Evolutionary conservation across 139 green algal species (phyloP).

Genomic region (Volvox africanus): DNA sequence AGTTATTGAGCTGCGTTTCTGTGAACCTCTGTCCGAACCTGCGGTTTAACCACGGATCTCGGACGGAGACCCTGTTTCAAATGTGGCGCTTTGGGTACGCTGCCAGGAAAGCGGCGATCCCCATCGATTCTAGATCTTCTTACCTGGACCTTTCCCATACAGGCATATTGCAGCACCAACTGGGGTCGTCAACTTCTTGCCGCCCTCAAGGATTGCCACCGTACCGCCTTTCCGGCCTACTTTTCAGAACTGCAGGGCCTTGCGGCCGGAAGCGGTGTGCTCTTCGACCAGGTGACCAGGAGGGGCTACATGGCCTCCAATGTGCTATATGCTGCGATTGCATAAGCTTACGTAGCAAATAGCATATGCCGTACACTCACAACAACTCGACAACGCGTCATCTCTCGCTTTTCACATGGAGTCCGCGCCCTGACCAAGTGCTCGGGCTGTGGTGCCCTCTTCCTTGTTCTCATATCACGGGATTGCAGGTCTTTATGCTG

Average conservation of each 20-base stretch:
- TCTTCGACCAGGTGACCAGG: conserved; percentile 19
- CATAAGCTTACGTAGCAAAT: background rate
- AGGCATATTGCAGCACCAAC: conserved; percentile 36
- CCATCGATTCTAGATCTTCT: background rate
- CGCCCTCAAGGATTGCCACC: conserved; percentile 8
- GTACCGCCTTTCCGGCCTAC: background rate
- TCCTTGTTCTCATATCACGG: background rate
- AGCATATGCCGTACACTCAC: background rate
- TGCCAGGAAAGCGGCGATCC: too few relatives aligned
- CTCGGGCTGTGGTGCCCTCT: too few relatives aligned
- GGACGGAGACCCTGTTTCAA: background rate
- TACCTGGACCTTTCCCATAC: background rate
- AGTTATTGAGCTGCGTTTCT: background rate
- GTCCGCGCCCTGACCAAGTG: too few relatives aligned
- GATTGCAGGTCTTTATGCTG: conserved; percentile 35
- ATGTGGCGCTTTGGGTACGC: background rate
- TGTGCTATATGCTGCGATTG: background rate
- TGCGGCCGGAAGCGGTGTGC: conserved; percentile 22
- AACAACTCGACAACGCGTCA: background rate
- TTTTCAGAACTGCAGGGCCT: conserved; percentile 26
- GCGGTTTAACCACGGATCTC: background rate
- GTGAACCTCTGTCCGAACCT: background rate
- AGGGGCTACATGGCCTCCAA: background rate
- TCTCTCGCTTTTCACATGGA: background rate
- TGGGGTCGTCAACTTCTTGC: conserved; percentile 18